These are phyloP conservation scores for Ustilaginoidea virens DNA, from an alignment of 2,329 filamentous ascomycete species.

Conservation along the genomic window DNA sequence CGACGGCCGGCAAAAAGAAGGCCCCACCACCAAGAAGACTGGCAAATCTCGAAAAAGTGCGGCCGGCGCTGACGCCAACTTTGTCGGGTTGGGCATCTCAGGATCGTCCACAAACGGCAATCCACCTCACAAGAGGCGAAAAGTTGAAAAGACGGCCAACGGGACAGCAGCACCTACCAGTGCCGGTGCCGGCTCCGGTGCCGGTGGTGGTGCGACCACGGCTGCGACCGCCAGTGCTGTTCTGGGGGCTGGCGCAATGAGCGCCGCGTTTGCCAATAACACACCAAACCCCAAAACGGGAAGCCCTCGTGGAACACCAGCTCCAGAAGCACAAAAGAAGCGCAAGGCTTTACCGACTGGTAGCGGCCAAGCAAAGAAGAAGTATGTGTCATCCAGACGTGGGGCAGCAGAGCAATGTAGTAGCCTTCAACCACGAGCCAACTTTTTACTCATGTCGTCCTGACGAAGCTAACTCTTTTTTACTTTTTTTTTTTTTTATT, in stretches of 20 bases:
- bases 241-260: slow-evolving; percentile 35
- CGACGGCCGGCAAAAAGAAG: slow-evolving; percentile 32
- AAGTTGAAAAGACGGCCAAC: slow-evolving; percentile 53
- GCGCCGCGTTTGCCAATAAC: slow-evolving; percentile 34
- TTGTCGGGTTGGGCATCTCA: slow-evolving; percentile 51
- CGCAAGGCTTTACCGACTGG: slow-evolving; percentile 48
- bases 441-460: no score
- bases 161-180: slow-evolving; percentile 12
- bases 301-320: slow-evolving; percentile 56
- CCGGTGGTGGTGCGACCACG: neutral
- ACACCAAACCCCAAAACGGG: slow-evolving; percentile 40
- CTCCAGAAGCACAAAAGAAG: slow-evolving; percentile 55
- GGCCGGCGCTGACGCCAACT: slow-evolving; percentile 34
- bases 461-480: no score
- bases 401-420: no score
- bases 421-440: no score
- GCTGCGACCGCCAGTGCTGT: neutral
- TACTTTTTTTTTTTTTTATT: no score
- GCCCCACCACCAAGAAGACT: slow-evolving; percentile 45
- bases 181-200: neutral
- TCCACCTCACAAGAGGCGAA: slow-evolving; percentile 59
- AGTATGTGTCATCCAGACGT: slow-evolving; percentile 31
- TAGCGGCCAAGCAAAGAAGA: slow-evolving; percentile 65
- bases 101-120: slow-evolving; percentile 37
- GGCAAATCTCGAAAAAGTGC: slow-evolving; percentile 51